A percentile compares a stretch with the other conserved stretches of the same genome.
phyloP scores from a whole-genome alignment of 345 rosid genomes.

The Eucalyptus regnans region DNA sequence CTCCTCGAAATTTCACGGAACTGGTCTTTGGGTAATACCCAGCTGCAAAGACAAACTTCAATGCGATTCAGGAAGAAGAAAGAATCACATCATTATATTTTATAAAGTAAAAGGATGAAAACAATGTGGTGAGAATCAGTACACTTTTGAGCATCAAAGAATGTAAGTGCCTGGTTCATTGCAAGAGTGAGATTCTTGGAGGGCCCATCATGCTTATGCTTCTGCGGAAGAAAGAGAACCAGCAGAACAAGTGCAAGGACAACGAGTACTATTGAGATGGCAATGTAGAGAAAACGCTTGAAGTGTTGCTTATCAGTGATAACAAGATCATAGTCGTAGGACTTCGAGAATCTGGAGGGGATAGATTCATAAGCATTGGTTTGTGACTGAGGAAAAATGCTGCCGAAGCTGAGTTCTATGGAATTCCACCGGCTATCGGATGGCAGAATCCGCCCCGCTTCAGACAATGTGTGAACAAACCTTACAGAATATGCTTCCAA shows the following conservation, averaged over 20 bases:
- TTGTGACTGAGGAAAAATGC: conserved; percentile 9
- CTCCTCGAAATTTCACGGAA: conserved; percentile 39
- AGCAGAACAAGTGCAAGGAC: conserved; percentile 8
- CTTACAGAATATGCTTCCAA: background rate
- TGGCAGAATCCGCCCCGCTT: conserved; percentile 29
- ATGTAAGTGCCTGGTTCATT: conserved; percentile 35
- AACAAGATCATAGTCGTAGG: conserved; percentile 28
- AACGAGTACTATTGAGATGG: conserved; percentile 2
- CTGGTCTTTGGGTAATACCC: conserved; percentile 32
- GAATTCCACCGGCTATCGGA: conserved; percentile 39
- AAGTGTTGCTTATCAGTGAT: conserved; percentile 25
- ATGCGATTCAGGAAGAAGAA: background rate
- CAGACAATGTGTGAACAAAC: conserved; percentile 24
- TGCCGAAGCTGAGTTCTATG: conserved; percentile 12
- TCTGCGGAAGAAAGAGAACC: conserved; percentile 22
- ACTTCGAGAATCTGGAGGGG: conserved; percentile 39
- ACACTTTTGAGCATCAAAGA: conserved; percentile 66
- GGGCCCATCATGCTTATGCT: conserved; percentile 6
- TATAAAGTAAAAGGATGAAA: background rate
- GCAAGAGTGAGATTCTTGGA: conserved; percentile 48
- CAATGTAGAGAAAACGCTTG: conserved; percentile 24
- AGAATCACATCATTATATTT: background rate
- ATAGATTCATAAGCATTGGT: conserved; percentile 14
- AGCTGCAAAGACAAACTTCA: conserved; percentile 11
- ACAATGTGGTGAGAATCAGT: background rate